Conservation (phyloP, 176 grass and related monocot species). For the Carex kokanica region DNA sequence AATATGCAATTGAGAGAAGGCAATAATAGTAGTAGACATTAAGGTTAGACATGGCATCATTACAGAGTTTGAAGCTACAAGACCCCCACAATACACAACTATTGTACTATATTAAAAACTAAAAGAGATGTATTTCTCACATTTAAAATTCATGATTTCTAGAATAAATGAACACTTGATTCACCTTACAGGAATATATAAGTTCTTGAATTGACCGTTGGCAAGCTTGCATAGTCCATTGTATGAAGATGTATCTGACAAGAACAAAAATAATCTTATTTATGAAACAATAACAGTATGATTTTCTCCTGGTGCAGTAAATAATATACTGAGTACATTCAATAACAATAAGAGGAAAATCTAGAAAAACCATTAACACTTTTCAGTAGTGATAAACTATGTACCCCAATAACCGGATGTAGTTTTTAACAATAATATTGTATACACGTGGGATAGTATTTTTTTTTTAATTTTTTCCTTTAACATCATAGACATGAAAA, state of each 20-base stretch:
- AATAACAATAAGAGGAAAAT: too few relatives aligned
- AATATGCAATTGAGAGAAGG: not conserved
- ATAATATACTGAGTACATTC: not conserved
- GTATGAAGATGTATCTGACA: slow-evolving; percentile 51
- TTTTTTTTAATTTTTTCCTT: not conserved
- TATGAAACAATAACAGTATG: not conserved
- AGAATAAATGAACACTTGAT: not conserved
- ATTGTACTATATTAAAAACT: not conserved
- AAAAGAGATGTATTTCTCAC: not conserved
- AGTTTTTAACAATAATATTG: not conserved
- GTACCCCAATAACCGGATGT: too few relatives aligned
- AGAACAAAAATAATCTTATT: slow-evolving; percentile 24
- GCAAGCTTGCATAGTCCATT: slow-evolving; percentile 75
- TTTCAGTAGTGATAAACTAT: too few relatives aligned
- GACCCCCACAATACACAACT: not conserved
- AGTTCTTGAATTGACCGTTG: slow-evolving; percentile 50
- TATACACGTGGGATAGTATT: not conserved
- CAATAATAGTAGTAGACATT: not conserved
- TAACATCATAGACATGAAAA: not conserved
- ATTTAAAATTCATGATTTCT: not conserved
- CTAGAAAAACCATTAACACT: too few relatives aligned
- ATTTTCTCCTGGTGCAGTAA: not conserved
- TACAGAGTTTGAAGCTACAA: not conserved
- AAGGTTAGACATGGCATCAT: slow-evolving; percentile 12
- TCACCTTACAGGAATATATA: slow-evolving; percentile 64